Evolutionary conservation across 257 asterid genomes (phyloP).

Genomic region (Fraxinus excelsior): DNA sequence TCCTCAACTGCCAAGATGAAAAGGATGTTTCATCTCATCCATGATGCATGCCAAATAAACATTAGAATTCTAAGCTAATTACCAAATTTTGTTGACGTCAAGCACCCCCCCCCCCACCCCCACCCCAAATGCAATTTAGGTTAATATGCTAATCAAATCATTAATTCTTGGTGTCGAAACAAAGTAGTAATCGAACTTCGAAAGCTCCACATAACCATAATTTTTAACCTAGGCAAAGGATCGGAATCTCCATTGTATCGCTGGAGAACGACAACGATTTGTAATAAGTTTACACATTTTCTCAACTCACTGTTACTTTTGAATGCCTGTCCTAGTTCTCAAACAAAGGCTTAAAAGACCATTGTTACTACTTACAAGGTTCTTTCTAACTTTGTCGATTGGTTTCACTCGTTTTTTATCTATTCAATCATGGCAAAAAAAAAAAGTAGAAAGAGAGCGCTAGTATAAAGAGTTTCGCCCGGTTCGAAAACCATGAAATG

Average conservation of each 20-base stretch:
- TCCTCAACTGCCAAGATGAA: constrained; percentile 28
- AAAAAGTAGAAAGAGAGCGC: too few relatives aligned
- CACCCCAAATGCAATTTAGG: not conserved
- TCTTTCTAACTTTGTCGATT: not conserved
- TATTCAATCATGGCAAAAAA: not conserved
- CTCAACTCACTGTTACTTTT: too few relatives aligned
- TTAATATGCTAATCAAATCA: not conserved
- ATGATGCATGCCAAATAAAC: not conserved
- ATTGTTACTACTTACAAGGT: not conserved
- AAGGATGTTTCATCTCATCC: constrained; percentile 24
- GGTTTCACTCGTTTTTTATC: not conserved
- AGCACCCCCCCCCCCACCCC: too few relatives aligned
- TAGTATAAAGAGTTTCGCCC: too few relatives aligned
- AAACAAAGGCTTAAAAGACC: not conserved
- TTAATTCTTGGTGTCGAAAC: not conserved
- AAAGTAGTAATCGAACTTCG: not conserved
- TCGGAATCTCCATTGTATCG: not conserved
- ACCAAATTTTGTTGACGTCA: not conserved
- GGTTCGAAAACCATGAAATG: too few relatives aligned
- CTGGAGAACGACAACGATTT: not conserved
- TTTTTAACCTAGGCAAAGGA: not conserved
- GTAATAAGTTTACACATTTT: not conserved
- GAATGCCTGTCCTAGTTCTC: not conserved
- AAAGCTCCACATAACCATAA: not conserved
- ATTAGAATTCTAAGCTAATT: not conserved